Evolutionary conservation across 306 rosid species (phyloP).

Genomic region (Prunus mira): DNA sequence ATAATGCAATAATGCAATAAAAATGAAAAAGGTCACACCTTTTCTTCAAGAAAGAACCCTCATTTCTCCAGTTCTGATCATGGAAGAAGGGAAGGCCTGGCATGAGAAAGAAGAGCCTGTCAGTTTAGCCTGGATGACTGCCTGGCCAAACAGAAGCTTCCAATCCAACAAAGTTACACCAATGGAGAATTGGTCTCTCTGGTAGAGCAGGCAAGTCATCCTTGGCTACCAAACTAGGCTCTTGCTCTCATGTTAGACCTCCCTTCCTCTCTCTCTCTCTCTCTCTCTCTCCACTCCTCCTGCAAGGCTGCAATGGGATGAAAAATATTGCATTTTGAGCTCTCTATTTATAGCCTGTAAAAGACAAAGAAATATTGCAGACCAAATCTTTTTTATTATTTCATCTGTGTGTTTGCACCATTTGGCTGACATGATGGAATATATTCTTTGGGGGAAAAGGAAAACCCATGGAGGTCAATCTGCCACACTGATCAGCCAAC

Average conservation of each 20-base stretch:
- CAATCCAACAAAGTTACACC: not conserved
- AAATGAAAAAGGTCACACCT: not conserved
- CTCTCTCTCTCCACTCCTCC: not conserved
- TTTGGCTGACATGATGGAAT: conserved; percentile 5
- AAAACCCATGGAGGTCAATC: not conserved
- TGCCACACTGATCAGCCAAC: not conserved
- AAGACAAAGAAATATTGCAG: not conserved
- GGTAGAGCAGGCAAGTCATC: conserved; percentile 36
- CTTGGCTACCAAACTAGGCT: conserved; percentile 27
- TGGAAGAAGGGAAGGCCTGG: conserved; percentile 25
- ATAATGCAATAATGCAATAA: too few relatives aligned
- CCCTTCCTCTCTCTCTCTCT: conserved; percentile 1
- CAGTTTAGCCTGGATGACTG: conserved; percentile 25
- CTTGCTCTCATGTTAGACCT: conserved; percentile 10
- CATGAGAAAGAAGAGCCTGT: conserved; percentile 24
- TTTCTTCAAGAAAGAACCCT: not conserved
- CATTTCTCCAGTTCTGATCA: not conserved
- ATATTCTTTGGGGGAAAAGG: not conserved
- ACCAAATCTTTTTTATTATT: not conserved
- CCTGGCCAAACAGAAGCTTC: conserved; percentile 13
- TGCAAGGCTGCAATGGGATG: not conserved
- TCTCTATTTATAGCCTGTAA: conserved; percentile 10
- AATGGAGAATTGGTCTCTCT: not conserved
- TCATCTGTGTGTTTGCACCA: not conserved
- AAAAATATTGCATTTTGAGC: not conserved